Base-by-base conservation (phyloP, 306 rosid species). In the Castanea mollissima region DNA sequence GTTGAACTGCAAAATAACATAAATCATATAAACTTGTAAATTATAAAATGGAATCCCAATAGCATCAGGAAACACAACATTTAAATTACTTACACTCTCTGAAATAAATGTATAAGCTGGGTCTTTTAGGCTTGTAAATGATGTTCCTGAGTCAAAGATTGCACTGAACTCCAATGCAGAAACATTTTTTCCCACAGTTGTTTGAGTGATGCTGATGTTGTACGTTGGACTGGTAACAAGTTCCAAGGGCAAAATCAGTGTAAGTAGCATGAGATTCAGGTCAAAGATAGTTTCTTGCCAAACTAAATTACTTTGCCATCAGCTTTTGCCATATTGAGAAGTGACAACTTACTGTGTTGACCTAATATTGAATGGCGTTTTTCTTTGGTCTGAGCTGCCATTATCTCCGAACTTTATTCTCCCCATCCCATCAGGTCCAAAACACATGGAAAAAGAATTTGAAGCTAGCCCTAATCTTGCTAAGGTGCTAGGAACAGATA, bases 381-480 rank as follows among this genome's bases (percentile, higher is more conserved):
- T 84, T 65, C 85, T 79, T 81, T 91, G 94, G 81, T 44, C 84
- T 21, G 77, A 54, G 79, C 89, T 90, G 71, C 92, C 92, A 78
- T 80, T 84, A 78, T 91, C 97, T 59, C 99, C 99, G 78, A 93
- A 96, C 5, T 85, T 82, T 83, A 93, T 93, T 85, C 96, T 90
- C 78, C 98, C 98, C 55, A 21, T 0, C 51, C 91, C 92, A 76
- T 91, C 86, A 52, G 9, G 3, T 69, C 94, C 94, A 75, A 96
- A 96, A 85, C 99, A 93, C 98, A 96, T 89, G 76, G 99, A 91
- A 82, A 96, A 92, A 4, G 97, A 92, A 86, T 94, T 81, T 51
- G 91, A 83, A 54, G 87, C 85, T 65, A 87, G 73, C 18, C 93
- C 93, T 41, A 80, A 63, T 25, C 69, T 83, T 21, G 99, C 97